Conservation (phyloP, 805 yeast genomes). For the Yamadazyma laniorum region DNA sequence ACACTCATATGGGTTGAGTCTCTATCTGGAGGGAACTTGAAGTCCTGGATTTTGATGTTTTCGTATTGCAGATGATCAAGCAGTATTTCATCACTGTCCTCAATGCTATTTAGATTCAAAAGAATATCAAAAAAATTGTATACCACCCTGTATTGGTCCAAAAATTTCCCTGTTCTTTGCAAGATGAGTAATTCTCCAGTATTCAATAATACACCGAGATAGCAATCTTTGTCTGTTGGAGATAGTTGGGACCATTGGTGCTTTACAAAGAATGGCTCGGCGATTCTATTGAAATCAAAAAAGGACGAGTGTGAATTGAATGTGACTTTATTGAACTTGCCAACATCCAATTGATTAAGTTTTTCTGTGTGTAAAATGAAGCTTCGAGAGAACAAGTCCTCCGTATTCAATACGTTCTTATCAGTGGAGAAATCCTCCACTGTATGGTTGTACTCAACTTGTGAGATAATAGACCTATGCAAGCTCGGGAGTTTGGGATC, state of each 20-base stretch:
- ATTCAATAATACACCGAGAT: constrained; percentile 34
- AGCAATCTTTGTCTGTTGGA: constrained; percentile 24
- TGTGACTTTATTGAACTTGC: constrained; percentile 25
- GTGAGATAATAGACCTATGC: constrained; percentile 23
- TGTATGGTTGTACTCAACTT: constrained; percentile 3
- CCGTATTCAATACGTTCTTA: constrained; percentile 20
- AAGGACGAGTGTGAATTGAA: constrained; percentile 26
- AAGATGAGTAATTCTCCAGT: constrained; percentile 38
- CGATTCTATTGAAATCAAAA: constrained; percentile 29
- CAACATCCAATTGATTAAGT: constrained; percentile 26
- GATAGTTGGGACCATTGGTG: constrained; percentile 35
- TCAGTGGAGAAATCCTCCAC: neutral
- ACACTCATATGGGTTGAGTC: neutral
- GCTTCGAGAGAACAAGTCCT: constrained; percentile 24
- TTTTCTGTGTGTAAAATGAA: constrained; percentile 28
- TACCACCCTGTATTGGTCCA: constrained; percentile 23
- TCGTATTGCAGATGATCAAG: constrained; percentile 20
- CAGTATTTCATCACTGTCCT: constrained; percentile 15
- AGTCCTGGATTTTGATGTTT: constrained; percentile 26
- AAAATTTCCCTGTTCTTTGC: constrained; percentile 23
- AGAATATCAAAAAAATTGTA: constrained; percentile 28
- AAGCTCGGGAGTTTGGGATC: constrained; percentile 40
- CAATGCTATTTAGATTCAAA: constrained; percentile 20
- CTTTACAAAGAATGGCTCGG: constrained; percentile 31
- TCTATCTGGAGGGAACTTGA: constrained; percentile 19